Base-by-base conservation (phyloP, 306 rosid species). In the Carpinus viminea region DNA sequence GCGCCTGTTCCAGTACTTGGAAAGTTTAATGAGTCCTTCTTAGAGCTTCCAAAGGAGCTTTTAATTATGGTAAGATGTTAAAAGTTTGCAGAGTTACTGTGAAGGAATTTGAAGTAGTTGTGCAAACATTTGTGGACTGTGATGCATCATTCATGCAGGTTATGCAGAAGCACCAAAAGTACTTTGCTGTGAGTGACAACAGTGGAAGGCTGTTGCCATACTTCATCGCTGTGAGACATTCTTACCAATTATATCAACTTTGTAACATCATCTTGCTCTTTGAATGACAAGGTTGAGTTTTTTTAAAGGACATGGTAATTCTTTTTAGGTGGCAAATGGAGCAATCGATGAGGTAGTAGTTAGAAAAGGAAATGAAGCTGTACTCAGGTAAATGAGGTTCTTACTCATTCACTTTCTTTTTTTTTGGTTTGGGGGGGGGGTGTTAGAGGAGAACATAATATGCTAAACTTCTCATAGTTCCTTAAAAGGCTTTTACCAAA, bases 111-210 rank as follows among this genome's bases (percentile, higher is more conserved):
- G 38, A 46, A 64, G 6, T 55, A 73, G 48, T 47, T 46, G 76
- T 76, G 65, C 77, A 71, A 76, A 68, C 64, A 60, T 76, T 47
- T 43, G 53, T 69, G 77, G 38, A 80, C 77, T 31, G 46, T 74
- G 43, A 51, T 74, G 52, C 74, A 66, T 36, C 43, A 71, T 83
- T 15, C 68, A 70, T 80, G 77, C 90, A 94, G 98, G 98, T 94
- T 86, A 94, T 92, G 98, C 97, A 94, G 87, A 94, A 92, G 88
- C 98, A 94, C 83, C 98, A 94, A 75, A 94, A 91, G 56, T 94
- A 92, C 86, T 88, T 94, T 83, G 91, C 97, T 60, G 78, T 94
- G 61, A 86, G 84, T 50, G 91, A 91, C 81, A 75, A 84, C 41
- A 71, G 76, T 65, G 95, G 98, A 73, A 85, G 5, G 73, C 82